Evolutionary conservation across 768 basidiomycete species (phyloP), one percentile per base, ranked within the genome.

Genomic region (Trametes coccinea): DNA sequence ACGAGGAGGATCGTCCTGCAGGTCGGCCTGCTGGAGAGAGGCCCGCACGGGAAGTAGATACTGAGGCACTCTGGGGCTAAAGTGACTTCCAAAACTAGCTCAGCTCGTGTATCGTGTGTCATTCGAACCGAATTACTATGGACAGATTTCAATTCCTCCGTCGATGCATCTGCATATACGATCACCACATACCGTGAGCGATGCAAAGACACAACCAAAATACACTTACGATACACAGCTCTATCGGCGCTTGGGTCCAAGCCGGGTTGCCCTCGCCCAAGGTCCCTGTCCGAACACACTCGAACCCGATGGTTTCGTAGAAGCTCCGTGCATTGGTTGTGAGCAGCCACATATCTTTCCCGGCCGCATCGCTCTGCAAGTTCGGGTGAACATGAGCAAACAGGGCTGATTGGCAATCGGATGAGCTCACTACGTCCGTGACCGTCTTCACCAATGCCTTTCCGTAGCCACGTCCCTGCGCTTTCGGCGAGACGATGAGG

Each of bases 1-100:
- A 81, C 57, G 76, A 77, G 47, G 58, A 69, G 39, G 56, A 22
- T 30, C 54, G 6, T 11, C 34, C 48, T 4, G 31, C 49, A 7
- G 60, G 53, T 5, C 46, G 16, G 16, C 61, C 54, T 0, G 22
- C 27, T 22, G 59, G 52, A 1, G 61, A 62, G 46, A 33, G 65
- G 30, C 57, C 63, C 6, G 63, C 66, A 22, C 57, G 63, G 7
- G 66, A 67, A 43, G 58, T 67, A 14, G 66, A 67, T 27, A 56
- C 59, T 9, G 66, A 67, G 5, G 66, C 66, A 1, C 47, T 67
- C 8, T 67, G 66, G 66, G 66, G 66, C 10, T 67, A 17, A 59
- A 22, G 30, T 6, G 34, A 6, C 34, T 37, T 37, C 11, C 34
- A 37, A 37, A 11, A 22, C 22, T 11, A 37, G 34, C 34, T 11